Evolutionary conservation across 2,329 filamentous ascomycete genomes (phyloP).

Genomic region (Nannizziopsis arthrosporioides): DNA sequence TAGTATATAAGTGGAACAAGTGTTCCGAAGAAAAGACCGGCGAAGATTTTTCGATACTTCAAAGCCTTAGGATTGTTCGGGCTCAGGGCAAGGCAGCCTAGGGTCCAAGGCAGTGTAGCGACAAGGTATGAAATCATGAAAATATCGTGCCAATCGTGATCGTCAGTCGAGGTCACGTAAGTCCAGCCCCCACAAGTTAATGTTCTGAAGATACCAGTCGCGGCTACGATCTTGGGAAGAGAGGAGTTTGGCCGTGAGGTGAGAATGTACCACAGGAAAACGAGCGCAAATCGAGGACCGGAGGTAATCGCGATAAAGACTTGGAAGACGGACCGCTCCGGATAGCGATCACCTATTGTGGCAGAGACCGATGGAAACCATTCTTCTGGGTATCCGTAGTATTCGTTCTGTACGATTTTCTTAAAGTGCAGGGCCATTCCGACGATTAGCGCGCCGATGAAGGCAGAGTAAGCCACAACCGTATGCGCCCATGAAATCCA

Average conservation of each 20-base stretch:
- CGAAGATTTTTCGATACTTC: slow-evolving; percentile 79
- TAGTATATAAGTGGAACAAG: slow-evolving; percentile 87
- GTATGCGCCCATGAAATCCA: slow-evolving; percentile 90
- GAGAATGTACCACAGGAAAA: slow-evolving; percentile 83
- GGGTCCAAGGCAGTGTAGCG: slow-evolving; percentile 86
- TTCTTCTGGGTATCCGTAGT: slow-evolving; percentile 85
- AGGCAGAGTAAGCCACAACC: slow-evolving; percentile 65
- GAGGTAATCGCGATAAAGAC: slow-evolving; percentile 95
- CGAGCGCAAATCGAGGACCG: slow-evolving; percentile 79
- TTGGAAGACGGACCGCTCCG: slow-evolving; percentile 93
- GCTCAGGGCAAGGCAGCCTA: slow-evolving; percentile 78
- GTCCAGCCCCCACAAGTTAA: slow-evolving; percentile 96
- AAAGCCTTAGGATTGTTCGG: slow-evolving; percentile 71
- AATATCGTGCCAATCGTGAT: slow-evolving; percentile 97
- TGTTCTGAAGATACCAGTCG: slow-evolving; percentile 73
- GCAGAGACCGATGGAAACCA: slow-evolving; percentile 96
- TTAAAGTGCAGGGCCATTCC: slow-evolving; percentile 76
- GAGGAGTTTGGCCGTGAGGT: slow-evolving; percentile 62
- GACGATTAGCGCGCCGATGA: slow-evolving; percentile 72
- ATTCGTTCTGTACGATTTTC: slow-evolving; percentile 96
- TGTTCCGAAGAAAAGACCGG: slow-evolving; percentile 75
- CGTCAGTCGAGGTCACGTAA: slow-evolving; percentile 94
- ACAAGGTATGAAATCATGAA: slow-evolving; percentile 99
- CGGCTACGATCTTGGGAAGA: slow-evolving; percentile 70
- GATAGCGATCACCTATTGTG: slow-evolving; percentile 94